These are phyloP conservation scores for Calonectria ilicicola DNA, from an alignment of 2,329 filamentous ascomycete species.

Conservation along the genomic window DNA sequence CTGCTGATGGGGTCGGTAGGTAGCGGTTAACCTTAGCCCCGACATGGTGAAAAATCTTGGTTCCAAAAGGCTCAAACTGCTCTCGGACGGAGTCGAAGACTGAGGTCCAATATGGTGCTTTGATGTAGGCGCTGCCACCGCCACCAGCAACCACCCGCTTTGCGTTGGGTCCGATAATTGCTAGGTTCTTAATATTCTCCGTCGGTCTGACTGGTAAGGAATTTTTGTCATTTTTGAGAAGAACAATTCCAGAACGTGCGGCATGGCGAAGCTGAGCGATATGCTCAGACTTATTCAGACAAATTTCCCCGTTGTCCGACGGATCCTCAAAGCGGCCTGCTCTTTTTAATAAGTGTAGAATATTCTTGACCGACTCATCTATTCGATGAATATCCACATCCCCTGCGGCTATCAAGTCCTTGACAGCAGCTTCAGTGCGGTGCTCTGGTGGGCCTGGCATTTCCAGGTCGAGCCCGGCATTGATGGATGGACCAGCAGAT, in stretches of 20 bases:
- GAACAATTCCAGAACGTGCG: background rate
- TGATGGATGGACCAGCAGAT: background rate
- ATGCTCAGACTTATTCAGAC: background rate
- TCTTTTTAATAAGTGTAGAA: background rate
- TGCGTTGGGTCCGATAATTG: background rate
- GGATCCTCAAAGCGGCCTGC: background rate
- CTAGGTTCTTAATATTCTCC: background rate
- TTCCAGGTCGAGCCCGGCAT: background rate
- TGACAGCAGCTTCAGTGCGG: background rate
- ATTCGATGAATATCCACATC: background rate
- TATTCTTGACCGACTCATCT: background rate
- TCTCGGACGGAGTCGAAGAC: background rate
- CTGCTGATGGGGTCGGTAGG: background rate
- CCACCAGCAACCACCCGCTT: background rate
- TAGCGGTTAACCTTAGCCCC: background rate
- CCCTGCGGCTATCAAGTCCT: background rate
- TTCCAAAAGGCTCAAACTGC: background rate
- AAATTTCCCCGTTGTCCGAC: background rate
- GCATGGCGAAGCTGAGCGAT: background rate
- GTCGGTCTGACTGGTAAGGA: background rate
- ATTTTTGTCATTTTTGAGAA: background rate
- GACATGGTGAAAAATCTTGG: background rate
- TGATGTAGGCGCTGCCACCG: background rate
- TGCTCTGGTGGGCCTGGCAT: background rate
- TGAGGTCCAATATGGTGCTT: background rate